These are phyloP conservation scores for Ceratobasidium sp. DNA, from an alignment of 1,284 basidiomycete species.

Conservation along the genomic window DNA sequence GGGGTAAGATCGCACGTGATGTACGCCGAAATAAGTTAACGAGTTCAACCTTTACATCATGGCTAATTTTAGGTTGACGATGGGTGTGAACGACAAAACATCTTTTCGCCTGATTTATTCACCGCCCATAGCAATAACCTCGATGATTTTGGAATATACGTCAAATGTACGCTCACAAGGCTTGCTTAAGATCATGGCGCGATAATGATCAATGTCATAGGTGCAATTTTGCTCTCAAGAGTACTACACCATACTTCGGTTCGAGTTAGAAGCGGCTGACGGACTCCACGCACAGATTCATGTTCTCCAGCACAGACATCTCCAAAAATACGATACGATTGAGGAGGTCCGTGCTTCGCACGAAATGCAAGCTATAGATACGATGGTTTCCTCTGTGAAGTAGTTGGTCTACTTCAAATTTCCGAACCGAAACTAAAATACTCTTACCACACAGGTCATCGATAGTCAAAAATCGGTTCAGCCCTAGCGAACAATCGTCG, in stretches of 20 bases:
- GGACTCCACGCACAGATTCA: constrained; percentile 13
- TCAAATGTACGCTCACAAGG: constrained; percentile 21
- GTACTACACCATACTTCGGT: neutral
- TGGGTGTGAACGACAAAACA: constrained; percentile 31
- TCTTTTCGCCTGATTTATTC: constrained; percentile 29
- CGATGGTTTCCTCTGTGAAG: constrained; percentile 24
- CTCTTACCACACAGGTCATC: neutral
- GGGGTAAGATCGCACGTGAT: constrained; percentile 19
- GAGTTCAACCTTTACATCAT: too few relatives aligned
- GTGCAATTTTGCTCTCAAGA: constrained; percentile 38
- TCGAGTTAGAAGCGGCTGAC: neutral
- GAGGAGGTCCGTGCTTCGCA: constrained; percentile 34
- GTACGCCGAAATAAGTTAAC: too few relatives aligned
- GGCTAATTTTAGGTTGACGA: constrained; percentile 23
- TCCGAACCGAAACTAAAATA: neutral
- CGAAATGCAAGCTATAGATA: constrained; percentile 10
- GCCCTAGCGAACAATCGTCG: constrained; percentile 18
- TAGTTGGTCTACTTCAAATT: neutral
- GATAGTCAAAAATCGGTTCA: constrained; percentile 4
- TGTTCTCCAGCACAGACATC: constrained; percentile 1
- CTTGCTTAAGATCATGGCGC: neutral
- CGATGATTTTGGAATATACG: constrained; percentile 35
- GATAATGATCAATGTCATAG: neutral
- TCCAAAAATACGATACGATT: constrained; percentile 10
- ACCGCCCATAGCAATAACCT: constrained; percentile 17